Base-by-base conservation (phyloP, 1,139 yeast species). In the Hansenula lynferdii region DNA sequence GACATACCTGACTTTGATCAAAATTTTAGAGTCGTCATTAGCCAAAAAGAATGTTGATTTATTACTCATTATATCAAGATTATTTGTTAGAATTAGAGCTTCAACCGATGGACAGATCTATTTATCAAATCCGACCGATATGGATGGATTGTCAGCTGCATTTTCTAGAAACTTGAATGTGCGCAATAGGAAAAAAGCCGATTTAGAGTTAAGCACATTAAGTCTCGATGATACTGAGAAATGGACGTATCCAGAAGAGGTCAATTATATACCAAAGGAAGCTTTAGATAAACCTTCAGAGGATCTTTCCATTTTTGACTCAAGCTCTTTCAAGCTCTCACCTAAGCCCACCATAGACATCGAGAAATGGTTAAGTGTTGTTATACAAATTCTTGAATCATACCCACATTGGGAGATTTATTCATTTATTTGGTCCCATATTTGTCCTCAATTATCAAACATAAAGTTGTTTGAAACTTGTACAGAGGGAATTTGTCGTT, bases 381-480 rank as follows among this genome's bases (percentile, higher is more conserved):
- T 80, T 2, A 57, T 74, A 15, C 61, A 64, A 12, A 65, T 82
- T 0, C 57, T 83, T 51, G 71, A 69, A n/a, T 63, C 67, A 12
- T 82, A 80, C 30, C 65, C 74, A 18, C 71, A 75, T 42, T 85
- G 92, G 90, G 92, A 83, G 44, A 58, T 79, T 1, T 85, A 79
- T 53, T 77, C 89, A 0, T 82, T 69, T 51, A 60, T 79, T 1
- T 67, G 85, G 69, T 77, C 84, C 0, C 89, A 83, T 57, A 69
- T 84, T 41, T 80, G 87, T 48, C 74, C 85, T 0, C 96, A 86
- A 54, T 56, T 87, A 26, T 68, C 89, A 4, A 82, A 82, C 49
- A 59, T 80, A 46, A 67, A 65, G 15, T 61, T 86, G 9, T 84
- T 83, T 48, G 56, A 57, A 28, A 60, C 66, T 12, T 68, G 74